Base-by-base conservation (phyloP, 2,329 filamentous ascomycete species). In the Corinectria fuckeliana region DNA sequence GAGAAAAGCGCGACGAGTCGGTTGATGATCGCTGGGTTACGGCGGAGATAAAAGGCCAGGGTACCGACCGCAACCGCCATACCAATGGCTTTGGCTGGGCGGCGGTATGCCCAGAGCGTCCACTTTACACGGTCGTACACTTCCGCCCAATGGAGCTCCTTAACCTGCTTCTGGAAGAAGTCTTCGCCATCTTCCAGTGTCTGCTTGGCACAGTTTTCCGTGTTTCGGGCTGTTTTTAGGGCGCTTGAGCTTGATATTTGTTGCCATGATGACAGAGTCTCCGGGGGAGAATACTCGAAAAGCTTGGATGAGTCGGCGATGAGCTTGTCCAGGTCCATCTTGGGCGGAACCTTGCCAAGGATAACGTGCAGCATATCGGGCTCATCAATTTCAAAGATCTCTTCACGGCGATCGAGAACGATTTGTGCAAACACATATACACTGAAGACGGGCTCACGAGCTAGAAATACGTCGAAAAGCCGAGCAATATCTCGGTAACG, bases 351-450 rank as follows among this genome's bases (percentile, higher is more conserved):
- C 75, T 95, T 97, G 39, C 91, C 92, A 11, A 99, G 85, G 32
- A 91, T 88, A 60, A 89, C 91, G 74, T 97, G 93, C 21, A 99
- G 84, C 86, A 99, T 96, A 71, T 98, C 94, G 6, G 92, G 90
- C 73, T 97, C 93, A 65, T 96, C 91, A n/a, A 92, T 91, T 50
- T 91, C 90, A 64, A 98, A 85, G n/a, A 99, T 84, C 76, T 97
- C 93, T 30, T 87, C 85, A 57, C 91, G 89, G 34, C 94, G 89
- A 44, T 88, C 87, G 30, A 96, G 82, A 39, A 97, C 88, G 62
- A 97, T 93, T 72, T 92, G 90, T 1, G 93, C 92, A 76, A 97
- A 98, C 54, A 98, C 83, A 75, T 99, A 99, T 51, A 98, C 85
- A 16, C 89, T 89, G 70, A 97, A 92, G 36, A 91, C 90, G n/a